phyloP scores from a whole-genome alignment of 1,284 basidiomycete species.

The Tetrapyrgos nigripes region DNA sequence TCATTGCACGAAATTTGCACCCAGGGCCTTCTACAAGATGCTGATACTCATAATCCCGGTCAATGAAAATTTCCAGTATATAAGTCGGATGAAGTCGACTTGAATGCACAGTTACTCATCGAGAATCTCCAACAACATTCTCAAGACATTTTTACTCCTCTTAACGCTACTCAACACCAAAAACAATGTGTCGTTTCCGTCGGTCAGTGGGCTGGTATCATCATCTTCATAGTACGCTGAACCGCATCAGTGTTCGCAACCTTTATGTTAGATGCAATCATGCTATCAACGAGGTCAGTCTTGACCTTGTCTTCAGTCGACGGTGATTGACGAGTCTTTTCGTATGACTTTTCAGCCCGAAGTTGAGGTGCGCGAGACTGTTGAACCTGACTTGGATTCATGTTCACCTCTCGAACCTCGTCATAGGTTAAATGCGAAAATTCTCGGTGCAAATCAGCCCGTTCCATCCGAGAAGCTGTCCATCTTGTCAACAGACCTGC shows the following conservation, averaged over 20 bases:
- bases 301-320: background rate
- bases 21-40: too few species aligned
- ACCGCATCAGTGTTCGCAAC: conserved; percentile 43
- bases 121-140: too few species aligned
- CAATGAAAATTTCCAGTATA: too few species aligned
- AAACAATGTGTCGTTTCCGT: conserved; percentile 44
- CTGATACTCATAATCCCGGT: too few species aligned
- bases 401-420: conserved; percentile 17
- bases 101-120: too few species aligned
- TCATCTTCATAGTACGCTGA: background rate
- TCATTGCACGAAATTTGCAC: too few species aligned
- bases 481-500: conserved; percentile 51
- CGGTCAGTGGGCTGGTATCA: conserved; percentile 34
- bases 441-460: conserved; percentile 52
- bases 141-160: too few species aligned
- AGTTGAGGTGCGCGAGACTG: conserved; percentile 22
- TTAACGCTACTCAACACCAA: too few species aligned
- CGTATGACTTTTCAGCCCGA: conserved; percentile 33
- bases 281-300: conserved; percentile 34
- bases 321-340: background rate
- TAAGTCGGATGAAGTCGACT: too few species aligned
- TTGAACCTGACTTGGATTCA: conserved; percentile 28
- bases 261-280: conserved; percentile 47
- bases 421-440: conserved; percentile 48
- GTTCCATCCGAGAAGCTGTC: conserved; percentile 48